Conservation (phyloP, 2,329 filamentous ascomycete species). For the Aschersonia sp. region DNA sequence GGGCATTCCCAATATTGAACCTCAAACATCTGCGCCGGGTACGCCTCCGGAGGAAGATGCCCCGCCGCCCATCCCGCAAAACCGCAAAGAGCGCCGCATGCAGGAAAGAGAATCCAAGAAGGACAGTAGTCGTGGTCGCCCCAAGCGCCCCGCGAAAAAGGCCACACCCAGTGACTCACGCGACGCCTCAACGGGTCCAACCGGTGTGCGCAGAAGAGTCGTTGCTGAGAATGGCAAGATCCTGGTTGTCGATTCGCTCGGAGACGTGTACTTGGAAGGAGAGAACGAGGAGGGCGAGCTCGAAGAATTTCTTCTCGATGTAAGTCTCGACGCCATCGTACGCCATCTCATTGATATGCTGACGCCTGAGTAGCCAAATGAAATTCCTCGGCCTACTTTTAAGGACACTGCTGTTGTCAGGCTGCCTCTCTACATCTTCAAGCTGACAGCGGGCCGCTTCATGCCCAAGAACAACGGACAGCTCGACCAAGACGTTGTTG, state of each 20-base stretch:
- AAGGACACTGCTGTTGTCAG: conserved; percentile 71
- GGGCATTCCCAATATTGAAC: conserved; percentile 53
- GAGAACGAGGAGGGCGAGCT: conserved; percentile 73
- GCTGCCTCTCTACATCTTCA: conserved; percentile 61
- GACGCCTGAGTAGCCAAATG: conserved; percentile 45
- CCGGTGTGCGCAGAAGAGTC: conserved; percentile 72
- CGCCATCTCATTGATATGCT: conserved; percentile 2
- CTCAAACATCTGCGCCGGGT: conserved; percentile 27
- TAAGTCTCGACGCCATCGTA: conserved; percentile 32
- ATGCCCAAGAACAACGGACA: conserved; percentile 23
- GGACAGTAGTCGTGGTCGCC: conserved; percentile 42
- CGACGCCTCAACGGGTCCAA: conserved; percentile 35
- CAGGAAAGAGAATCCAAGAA: conserved; percentile 76
- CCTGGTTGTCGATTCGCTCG: conserved; percentile 78
- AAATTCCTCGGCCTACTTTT: conserved; percentile 64
- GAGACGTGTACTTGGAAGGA: conserved; percentile 92
- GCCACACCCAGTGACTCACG: conserved; percentile 13
- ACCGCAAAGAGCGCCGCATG: conserved; percentile 75
- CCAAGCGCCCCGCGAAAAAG: conserved; percentile 26
- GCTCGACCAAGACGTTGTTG: conserved; percentile 22
- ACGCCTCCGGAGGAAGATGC: conserved; percentile 31
- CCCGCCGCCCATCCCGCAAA: conserved; percentile 46
- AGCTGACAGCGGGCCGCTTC: conserved; percentile 35
- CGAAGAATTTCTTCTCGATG: conserved; percentile 75
- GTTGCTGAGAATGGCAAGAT: conserved; percentile 92